A percentile compares a stretch with the other conserved stretches of the same genome.
Conservation (phyloP, 2,329 filamentous ascomycete genomes). For the Xylaria sp. region DNA sequence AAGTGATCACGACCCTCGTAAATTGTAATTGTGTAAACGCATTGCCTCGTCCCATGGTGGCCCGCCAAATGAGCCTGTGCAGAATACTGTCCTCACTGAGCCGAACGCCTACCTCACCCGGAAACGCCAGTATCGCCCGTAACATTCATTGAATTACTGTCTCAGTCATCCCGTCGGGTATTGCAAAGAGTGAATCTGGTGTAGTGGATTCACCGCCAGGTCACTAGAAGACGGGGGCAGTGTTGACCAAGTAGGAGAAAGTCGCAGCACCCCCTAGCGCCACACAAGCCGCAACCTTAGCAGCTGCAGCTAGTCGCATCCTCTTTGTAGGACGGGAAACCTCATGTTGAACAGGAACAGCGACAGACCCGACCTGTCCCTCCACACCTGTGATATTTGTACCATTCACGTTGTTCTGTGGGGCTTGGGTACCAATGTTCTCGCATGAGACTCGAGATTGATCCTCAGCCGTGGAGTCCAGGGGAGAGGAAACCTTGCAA, state of each 20-base stretch:
- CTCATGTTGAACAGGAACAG: conserved; percentile 16
- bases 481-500: not conserved
- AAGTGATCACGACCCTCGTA: not conserved
- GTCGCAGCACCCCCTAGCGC: conserved; percentile 48
- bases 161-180: not conserved
- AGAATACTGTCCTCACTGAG: conserved; percentile 13
- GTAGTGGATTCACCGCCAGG: not conserved
- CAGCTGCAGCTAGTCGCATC: conserved; percentile 43
- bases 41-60: not conserved
- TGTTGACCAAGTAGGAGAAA: conserved; percentile 47
- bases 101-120: conserved; percentile 13
- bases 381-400: not conserved
- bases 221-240: conserved; percentile 42
- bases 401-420: not conserved
- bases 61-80: conserved; percentile 2
- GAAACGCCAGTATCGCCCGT: conserved; percentile 23
- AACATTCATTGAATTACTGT: not conserved
- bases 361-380: not conserved
- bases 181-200: conserved; percentile 3
- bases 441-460: not conserved
- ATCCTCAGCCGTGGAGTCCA: not conserved
- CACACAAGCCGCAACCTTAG: conserved; percentile 47
- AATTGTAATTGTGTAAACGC: not conserved
- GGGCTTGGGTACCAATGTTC: not conserved
- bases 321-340: conserved; percentile 45